phyloP scores from a whole-genome alignment of 2,329 filamentous ascomycete genomes.

The Verticillium nubilum region DNA sequence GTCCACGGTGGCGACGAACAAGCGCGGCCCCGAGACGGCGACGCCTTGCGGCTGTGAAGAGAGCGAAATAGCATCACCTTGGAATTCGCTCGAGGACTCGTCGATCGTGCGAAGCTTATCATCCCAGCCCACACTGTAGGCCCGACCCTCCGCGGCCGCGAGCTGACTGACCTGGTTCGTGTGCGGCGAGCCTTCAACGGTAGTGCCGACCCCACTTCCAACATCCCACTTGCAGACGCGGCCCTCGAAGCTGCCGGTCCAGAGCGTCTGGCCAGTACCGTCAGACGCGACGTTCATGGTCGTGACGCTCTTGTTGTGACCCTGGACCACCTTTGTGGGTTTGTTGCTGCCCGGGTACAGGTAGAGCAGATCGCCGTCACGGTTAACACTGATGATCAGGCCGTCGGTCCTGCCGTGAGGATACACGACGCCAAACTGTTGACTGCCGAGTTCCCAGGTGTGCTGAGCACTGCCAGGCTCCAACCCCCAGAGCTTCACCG shows the following conservation, averaged over 20 bases:
- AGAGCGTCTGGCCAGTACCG: slow-evolving; percentile 60
- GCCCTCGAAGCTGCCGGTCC: slow-evolving; percentile 90
- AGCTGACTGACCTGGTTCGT: slow-evolving; percentile 83
- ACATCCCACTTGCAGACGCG: slow-evolving; percentile 81
- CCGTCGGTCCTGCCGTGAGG: slow-evolving; percentile 77
- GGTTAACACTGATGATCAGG: slow-evolving; percentile 82
- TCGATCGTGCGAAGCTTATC: slow-evolving; percentile 81
- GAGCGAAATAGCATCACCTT: slow-evolving; percentile 62
- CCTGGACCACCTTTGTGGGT: slow-evolving; percentile 69
- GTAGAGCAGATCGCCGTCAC: slow-evolving; percentile 88
- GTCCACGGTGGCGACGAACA: slow-evolving; percentile 53
- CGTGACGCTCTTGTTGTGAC: slow-evolving; percentile 89
- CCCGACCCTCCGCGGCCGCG: slow-evolving; percentile 51
- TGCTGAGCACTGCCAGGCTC: slow-evolving; percentile 72
- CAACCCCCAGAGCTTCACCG: slow-evolving; percentile 89
- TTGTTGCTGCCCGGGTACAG: slow-evolving; percentile 65
- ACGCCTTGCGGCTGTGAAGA: slow-evolving; percentile 77
- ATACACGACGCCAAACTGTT: slow-evolving; percentile 94
- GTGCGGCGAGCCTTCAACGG: slow-evolving; percentile 75
- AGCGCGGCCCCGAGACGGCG: slow-evolving; percentile 42
- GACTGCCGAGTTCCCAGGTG: slow-evolving; percentile 83
- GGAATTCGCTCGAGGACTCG: slow-evolving; percentile 67
- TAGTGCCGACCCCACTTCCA: slow-evolving; percentile 59
- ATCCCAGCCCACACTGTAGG: slow-evolving; percentile 93
- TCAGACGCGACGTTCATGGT: slow-evolving; percentile 57